Evolutionary conservation across 345 rosid species (phyloP), one percentile per base, ranked within the genome.

Genomic region (Schrenkiella parvula): DNA sequence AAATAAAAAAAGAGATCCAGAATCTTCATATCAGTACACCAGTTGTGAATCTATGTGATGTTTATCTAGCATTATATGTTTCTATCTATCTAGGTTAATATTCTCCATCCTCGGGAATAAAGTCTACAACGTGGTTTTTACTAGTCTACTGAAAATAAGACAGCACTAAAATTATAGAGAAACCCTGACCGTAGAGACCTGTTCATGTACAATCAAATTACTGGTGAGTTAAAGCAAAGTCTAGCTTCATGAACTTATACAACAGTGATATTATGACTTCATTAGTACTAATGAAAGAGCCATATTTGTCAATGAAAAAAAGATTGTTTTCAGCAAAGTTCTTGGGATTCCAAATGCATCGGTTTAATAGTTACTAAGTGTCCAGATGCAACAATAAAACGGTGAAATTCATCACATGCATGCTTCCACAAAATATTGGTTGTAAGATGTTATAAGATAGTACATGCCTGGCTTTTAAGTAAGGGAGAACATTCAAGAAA

Each of bases 381-480:
- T 55, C 17, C 60, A 47, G n/a, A 66, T 58, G 53, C 23, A 74
- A 50, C 47, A 67, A 42, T 60, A 39, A 51, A 42, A 60, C 3
- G 35, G 56, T 48, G 48, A 67, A 31, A 50, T 12, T 17, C 22
- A 41, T 9, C 31, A 60, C 41, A 51, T 23, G 47, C 67, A 51
- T 22, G 47, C 28, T 48, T 34, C 60, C 26, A 66, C 50, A 57
- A 13, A 57, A 18, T 18, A 64, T 26, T 26, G 1, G 31, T 28
- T 56, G 14, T 13, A 22, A 25, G 11, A 46, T 37, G 14, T 66
- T 34, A 28, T 1, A 34, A 14, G 5, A 43, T 23, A 34, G 26
- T 19, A 42, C n/a, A 25, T 37, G 6, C 25, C 7, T 47, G 23
- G 26, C 28, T 28, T 67, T 28, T 18, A 21, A 26, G 8, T 39